phyloP scores from a whole-genome alignment of 805 yeast species.

The Hanseniaspora taiwanica region DNA sequence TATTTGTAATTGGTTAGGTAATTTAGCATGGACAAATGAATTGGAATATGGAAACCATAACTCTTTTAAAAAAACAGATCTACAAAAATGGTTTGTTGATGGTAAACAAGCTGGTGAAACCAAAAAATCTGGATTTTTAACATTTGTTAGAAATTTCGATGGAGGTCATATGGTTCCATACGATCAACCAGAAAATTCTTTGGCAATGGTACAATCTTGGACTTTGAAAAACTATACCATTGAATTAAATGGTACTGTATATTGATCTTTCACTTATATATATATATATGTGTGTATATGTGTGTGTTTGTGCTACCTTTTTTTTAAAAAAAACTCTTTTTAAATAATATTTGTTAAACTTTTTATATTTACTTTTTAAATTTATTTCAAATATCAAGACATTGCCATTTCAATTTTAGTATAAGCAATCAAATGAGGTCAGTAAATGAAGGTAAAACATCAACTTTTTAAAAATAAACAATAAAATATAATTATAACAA shows the following conservation, averaged over 20 bases:
- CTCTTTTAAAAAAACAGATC: slow-evolving; percentile 35
- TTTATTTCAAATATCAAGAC: too few species aligned
- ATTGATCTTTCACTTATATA: background rate
- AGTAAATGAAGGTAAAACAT: too few species aligned
- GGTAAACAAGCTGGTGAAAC: slow-evolving; percentile 53
- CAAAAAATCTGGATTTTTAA: slow-evolving; percentile 53
- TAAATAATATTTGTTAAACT: too few species aligned
- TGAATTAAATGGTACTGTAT: slow-evolving; percentile 5
- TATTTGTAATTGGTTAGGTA: slow-evolving; percentile 95
- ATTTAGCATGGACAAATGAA: slow-evolving; percentile 69
- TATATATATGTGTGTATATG: too few species aligned
- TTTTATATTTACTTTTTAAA: too few species aligned
- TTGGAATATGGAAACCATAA: slow-evolving; percentile 54
- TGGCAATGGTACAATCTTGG: slow-evolving; percentile 83
- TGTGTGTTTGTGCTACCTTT: too few species aligned
- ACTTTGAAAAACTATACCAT: slow-evolving; percentile 17
- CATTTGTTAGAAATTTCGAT: slow-evolving; percentile 71
- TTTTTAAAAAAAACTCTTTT: too few species aligned
- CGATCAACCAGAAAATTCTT: slow-evolving; percentile 68
- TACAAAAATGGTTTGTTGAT: slow-evolving; percentile 32
- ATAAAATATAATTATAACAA: too few species aligned
- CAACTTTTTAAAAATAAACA: too few species aligned
- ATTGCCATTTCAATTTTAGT: too few species aligned
- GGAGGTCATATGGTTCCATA: slow-evolving; percentile 97
- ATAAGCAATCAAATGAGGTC: too few species aligned